A percentile compares a stretch with the other conserved stretches of the same genome.
These are phyloP conservation scores for Graphiopsis chlorocephala DNA, from an alignment of 2,329 filamentous ascomycete genomes.

Conservation along the genomic window DNA sequence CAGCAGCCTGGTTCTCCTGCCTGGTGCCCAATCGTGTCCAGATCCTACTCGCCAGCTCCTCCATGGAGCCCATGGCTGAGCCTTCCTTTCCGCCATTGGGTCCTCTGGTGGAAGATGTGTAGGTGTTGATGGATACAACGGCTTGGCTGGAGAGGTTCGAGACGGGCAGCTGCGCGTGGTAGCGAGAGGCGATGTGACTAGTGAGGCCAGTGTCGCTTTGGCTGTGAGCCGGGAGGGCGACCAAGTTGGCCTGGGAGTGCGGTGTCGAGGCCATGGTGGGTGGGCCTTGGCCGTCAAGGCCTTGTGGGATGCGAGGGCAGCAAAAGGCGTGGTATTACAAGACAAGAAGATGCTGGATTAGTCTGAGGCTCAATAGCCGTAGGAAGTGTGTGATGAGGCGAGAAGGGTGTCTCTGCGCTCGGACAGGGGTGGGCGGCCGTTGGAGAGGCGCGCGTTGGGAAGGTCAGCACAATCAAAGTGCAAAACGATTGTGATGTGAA, in stretches of 20 bases:
- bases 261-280: conserved; percentile 40
- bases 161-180: conserved; percentile 86
- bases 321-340: not conserved
- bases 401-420: not conserved
- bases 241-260: conserved; percentile 82
- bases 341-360: conserved; percentile 11
- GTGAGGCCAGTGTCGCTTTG: conserved; percentile 69
- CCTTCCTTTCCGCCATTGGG: conserved; percentile 88
- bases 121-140: conserved; percentile 90
- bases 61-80: conserved; percentile 86
- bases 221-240: conserved; percentile 78
- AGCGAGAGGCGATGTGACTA: conserved; percentile 80
- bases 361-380: not conserved
- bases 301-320: conserved; percentile 13
- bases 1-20: conserved; percentile 86
- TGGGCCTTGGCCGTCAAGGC: conserved; percentile 25
- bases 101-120: conserved; percentile 82
- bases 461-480: conserved; percentile 16
- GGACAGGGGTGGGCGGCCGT: not conserved
- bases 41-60: conserved; percentile 84
- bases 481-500: conserved; percentile 4
- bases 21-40: conserved; percentile 82
- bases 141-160: conserved; percentile 88
- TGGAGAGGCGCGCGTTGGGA: conserved; percentile 6
- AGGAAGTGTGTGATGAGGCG: not conserved